phyloP scores from a whole-genome alignment of 2,329 filamentous ascomycete genomes.

The Microsporum ferrugineum region DNA sequence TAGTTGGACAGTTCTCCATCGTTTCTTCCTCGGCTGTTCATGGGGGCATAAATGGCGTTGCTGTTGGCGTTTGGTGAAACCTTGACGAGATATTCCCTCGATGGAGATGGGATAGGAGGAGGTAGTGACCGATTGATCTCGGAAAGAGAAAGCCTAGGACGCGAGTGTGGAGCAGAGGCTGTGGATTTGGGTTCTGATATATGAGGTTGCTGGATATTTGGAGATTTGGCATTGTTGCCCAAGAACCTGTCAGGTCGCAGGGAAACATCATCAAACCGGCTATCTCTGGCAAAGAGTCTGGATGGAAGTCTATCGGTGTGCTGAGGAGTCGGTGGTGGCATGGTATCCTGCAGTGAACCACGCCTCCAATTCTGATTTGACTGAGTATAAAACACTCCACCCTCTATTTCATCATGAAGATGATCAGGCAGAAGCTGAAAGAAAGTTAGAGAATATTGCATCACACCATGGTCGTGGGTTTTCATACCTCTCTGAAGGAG shows the following conservation, averaged over 20 bases:
- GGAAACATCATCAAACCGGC: constrained; percentile 4
- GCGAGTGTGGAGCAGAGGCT: background rate
- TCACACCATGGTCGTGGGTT: background rate
- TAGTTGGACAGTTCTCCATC: background rate
- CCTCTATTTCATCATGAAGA: constrained; percentile 13
- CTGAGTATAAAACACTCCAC: constrained; percentile 8
- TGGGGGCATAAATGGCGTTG: background rate
- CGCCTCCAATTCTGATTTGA: constrained; percentile 4
- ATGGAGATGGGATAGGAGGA: background rate
- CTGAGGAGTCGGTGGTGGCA: background rate
- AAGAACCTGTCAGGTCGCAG: constrained; percentile 4
- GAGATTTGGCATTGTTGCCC: background rate
- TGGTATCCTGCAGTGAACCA: background rate
- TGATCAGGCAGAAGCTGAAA: constrained; percentile 12
- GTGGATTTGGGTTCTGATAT: background rate
- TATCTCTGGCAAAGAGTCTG: background rate
- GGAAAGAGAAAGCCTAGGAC: background rate
- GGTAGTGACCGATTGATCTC: background rate
- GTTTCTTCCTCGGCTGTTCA: background rate
- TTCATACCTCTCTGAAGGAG: constrained; percentile 12
- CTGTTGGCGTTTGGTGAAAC: background rate
- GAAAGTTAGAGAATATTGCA: constrained; percentile 2
- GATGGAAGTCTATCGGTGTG: background rate
- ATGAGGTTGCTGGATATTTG: background rate
- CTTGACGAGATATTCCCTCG: background rate